Percentiles rank a stretch among this genome's conserved stretches.
Conservation (phyloP, 106 monocot genomes). For the Apostasia shenzhenica region DNA sequence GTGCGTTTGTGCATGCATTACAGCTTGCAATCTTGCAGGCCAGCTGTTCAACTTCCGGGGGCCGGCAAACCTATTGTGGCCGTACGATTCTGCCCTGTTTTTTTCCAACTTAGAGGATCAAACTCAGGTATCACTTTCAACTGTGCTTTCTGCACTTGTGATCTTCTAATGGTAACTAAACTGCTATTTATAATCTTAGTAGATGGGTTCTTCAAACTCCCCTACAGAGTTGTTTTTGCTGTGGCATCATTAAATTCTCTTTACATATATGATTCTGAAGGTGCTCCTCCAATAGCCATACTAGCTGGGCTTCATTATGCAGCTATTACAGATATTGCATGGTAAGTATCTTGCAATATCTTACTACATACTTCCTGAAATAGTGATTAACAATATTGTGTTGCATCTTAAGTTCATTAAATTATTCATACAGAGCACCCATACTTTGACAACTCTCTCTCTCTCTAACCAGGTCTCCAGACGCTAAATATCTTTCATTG, state of each 20-base stretch:
- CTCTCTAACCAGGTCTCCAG: constrained; percentile 47
- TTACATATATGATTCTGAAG: constrained; percentile 87
- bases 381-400: not conserved
- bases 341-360: constrained; percentile 31
- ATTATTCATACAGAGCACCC: not conserved
- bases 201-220: constrained; percentile 74
- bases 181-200: constrained; percentile 8
- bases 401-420: not conserved
- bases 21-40: constrained; percentile 23
- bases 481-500: constrained; percentile 76
- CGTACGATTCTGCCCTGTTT: constrained; percentile 77
- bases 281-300: constrained; percentile 66
- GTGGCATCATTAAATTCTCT: constrained; percentile 87
- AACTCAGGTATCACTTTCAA: constrained; percentile 35
- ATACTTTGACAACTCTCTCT: not conserved
- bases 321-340: constrained; percentile 90
- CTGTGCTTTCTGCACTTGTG: not conserved
- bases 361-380: not conserved
- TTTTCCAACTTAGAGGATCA: constrained; percentile 60
- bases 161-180: constrained; percentile 7
- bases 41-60: constrained; percentile 67
- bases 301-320: constrained; percentile 92
- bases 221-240: constrained; percentile 86
- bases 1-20: not conserved
- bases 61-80: constrained; percentile 84